phyloP scores from a whole-genome alignment of 495 filamentous ascomycete species.

The Neurospora sp. region DNA sequence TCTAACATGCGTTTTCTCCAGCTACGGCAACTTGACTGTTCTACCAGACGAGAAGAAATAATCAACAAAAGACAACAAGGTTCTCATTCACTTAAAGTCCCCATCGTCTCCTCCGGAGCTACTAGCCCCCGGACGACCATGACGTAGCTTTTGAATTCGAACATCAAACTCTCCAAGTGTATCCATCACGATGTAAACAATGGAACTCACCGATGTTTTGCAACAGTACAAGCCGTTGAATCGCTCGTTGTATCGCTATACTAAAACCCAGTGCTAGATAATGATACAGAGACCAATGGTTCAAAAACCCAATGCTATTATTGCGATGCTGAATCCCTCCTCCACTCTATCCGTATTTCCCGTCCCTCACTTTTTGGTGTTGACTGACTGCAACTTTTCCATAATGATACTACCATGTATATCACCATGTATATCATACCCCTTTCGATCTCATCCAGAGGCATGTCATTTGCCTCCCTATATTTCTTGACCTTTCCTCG shows the following conservation, averaged over 20 bases:
- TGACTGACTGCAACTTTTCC: not conserved
- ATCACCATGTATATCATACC: not conserved
- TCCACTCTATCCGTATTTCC: not conserved
- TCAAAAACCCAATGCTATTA: not conserved
- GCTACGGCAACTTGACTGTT: not conserved
- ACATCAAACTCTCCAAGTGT: not conserved
- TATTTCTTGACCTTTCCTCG: too few species aligned
- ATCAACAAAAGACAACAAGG: not conserved
- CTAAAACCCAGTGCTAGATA: not conserved
- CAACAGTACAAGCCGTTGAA: not conserved
- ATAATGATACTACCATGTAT: too few species aligned
- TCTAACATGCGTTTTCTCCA: not conserved
- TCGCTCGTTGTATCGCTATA: not conserved
- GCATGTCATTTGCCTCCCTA: too few species aligned
- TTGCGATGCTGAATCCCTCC: not conserved
- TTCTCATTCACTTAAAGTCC: not conserved
- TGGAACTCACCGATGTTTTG: too few species aligned
- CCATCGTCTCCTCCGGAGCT: not conserved
- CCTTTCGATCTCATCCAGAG: not conserved
- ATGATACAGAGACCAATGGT: not conserved
- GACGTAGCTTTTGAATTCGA: not conserved
- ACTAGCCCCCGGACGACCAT: not conserved
- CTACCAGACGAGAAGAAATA: too few species aligned
- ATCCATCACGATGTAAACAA: not conserved
- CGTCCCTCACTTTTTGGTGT: not conserved